These are phyloP conservation scores for Zygoascus sp. DNA, from an alignment of 1,139 yeast species.

Conservation along the genomic window DNA sequence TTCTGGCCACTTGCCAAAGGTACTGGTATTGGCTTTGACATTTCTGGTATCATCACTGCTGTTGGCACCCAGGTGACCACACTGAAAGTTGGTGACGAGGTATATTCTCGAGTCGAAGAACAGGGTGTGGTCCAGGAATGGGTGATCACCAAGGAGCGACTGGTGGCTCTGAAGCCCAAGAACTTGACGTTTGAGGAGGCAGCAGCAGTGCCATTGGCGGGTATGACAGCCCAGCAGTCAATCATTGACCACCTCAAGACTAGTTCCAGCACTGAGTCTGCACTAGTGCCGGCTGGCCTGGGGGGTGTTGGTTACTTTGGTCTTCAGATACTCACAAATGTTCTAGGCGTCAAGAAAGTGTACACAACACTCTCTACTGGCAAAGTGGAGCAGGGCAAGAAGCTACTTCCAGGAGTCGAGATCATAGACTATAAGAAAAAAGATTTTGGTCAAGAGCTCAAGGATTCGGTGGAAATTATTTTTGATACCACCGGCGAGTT, in stretches of 20 bases:
- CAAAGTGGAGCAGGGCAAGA: conserved; percentile 12
- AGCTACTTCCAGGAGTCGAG: conserved; percentile 13
- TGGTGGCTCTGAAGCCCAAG: conserved; percentile 10
- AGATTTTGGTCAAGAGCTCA: conserved; percentile 11
- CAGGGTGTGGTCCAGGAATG: conserved; percentile 24
- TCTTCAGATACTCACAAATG: conserved; percentile 15
- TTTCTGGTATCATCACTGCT: conserved; percentile 55
- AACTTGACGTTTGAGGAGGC: conserved; percentile 13
- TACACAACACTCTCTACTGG: conserved; percentile 15
- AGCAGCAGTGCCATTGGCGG: conserved; percentile 15
- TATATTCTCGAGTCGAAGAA: conserved; percentile 49
- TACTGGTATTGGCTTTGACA: conserved; percentile 36
- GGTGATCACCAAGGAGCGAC: not conserved
- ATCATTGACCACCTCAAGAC: not conserved
- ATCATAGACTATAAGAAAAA: conserved; percentile 14
- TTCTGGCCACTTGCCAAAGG: conserved; percentile 43
- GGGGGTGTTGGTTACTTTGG: conserved; percentile 10
- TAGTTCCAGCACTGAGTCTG: not conserved
- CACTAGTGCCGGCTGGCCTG: not conserved
- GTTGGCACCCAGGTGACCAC: conserved; percentile 54
- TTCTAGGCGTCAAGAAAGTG: conserved; percentile 11
- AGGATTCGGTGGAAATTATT: conserved; percentile 11
- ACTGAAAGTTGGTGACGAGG: conserved; percentile 52
- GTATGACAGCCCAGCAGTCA: conserved; percentile 1
- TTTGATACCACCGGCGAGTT: conserved; percentile 15